Evolutionary conservation across 2,329 filamentous ascomycete species (phyloP), one percentile per base, ranked within the genome.

Genomic region (Ophiostoma montium): DNA sequence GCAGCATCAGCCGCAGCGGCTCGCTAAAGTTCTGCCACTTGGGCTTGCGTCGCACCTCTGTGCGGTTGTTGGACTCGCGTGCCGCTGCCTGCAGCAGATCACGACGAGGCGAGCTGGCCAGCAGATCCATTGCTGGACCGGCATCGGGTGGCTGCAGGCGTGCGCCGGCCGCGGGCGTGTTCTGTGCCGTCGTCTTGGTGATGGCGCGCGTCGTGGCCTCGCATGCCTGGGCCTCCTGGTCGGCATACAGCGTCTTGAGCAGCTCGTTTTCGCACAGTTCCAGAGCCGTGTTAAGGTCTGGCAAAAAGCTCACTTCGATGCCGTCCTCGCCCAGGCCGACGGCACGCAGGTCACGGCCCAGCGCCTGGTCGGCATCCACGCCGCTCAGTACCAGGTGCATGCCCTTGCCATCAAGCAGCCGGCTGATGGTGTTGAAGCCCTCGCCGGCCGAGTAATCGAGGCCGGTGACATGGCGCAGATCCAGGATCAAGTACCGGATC

Each of bases 361-460:
- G 74, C 30, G 84, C 78, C 43, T 80, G 82, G 27, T 84, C 76
- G 1, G 86, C 72, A 33, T 86, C 80, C 2, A 96, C 77, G 2
- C 89, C 86, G 48, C 87, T 92, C 50, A 98, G 73, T 13, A 92
- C 78, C 51, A 95, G 76, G 50, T 82, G 76, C 33, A 98, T 85
- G 23, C 80, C 79, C 60, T 86, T 85, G 54, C 81, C 79, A 53
- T 80, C 71, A 3, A 96, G 70, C 18, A 96, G 74, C 19, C 92
- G 80, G 61, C 89, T 92, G 64, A 98, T 88, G 13, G 89, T 84
- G 52, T 86, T 88, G 62, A 98, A 96, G 0, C 86, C 92, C 63
- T 98, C 92, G 1, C 88, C 90, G 1, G 92, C 90, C 0, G 90
- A 96, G 62, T 95, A 98, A 65, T 98, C 92, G 19, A 96, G 77